A percentile compares a stretch with the other conserved stretches of the same genome.
These are phyloP conservation scores for Candida sojae DNA, from an alignment of 1,139 yeast genomes.

Conservation along the genomic window DNA sequence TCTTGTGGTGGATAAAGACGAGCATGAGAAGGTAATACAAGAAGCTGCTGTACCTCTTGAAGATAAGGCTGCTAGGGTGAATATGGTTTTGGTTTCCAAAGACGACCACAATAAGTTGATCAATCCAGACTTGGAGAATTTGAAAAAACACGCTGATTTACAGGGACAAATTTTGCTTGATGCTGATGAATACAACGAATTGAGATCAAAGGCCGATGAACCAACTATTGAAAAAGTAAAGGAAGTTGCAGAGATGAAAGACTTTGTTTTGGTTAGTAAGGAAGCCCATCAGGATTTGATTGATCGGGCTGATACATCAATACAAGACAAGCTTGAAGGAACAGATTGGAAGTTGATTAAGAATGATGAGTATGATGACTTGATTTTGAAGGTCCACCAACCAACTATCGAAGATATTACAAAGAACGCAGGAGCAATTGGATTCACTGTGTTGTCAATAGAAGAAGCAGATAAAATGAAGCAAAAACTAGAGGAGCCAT, in stretches of 20 bases:
- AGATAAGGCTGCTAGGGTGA: conserved; percentile 20
- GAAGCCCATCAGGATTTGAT: conserved; percentile 24
- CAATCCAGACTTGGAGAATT: conserved; percentile 24
- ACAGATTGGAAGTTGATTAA: conserved; percentile 24
- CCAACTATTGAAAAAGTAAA: conserved; percentile 19
- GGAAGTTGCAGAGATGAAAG: conserved; percentile 7
- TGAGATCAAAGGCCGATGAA: conserved; percentile 17
- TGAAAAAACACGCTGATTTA: conserved; percentile 19
- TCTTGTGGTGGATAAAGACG: conserved; percentile 12
- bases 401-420: conserved; percentile 36
- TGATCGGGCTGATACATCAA: conserved; percentile 16
- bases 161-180: conserved; percentile 21
- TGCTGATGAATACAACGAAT: conserved; percentile 14
- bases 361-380: conserved; percentile 30
- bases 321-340: conserved; percentile 28
- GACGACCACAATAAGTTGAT: conserved; percentile 18
- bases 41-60: conserved; percentile 17
- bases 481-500: conserved; percentile 9
- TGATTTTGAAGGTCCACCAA: conserved; percentile 36
- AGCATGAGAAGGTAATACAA: conserved; percentile 13
- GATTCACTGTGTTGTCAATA: conserved; percentile 27
- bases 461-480: conserved; percentile 14
- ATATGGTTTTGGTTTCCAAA: conserved; percentile 18
- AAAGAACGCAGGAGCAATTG: conserved; percentile 28
- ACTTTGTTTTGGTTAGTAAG: conserved; percentile 14